These are phyloP conservation scores for Cyclotella cryptica DNA, from an alignment of 108 stramenopile species.

Conservation along the genomic window DNA sequence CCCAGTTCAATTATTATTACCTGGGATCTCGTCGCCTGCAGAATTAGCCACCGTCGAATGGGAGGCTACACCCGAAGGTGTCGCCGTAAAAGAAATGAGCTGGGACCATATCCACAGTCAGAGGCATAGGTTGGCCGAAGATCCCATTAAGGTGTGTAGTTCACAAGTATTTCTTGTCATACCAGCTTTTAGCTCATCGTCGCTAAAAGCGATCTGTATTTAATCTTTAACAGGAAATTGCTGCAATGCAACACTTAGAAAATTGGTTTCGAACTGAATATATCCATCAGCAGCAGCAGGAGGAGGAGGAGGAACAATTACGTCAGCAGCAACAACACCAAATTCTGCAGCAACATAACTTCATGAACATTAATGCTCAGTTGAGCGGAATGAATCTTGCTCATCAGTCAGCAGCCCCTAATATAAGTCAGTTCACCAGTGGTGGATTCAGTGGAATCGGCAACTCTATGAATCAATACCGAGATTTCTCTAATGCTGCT, in stretches of 20 bases:
- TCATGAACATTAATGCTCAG: conserved; percentile 21
- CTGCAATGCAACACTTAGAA: conserved; percentile 83
- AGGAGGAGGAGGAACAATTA: conserved; percentile 22
- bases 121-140: conserved; percentile 72
- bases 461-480: conserved; percentile 4
- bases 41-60: conserved; percentile 66
- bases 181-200: neutral
- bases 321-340: conserved; percentile 6
- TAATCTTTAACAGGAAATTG: conserved; percentile 54
- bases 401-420: conserved; percentile 5
- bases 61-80: conserved; percentile 77
- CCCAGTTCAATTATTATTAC: conserved; percentile 34
- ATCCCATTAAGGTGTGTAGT: conserved; percentile 67
- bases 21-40: conserved; percentile 3
- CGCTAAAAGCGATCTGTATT: neutral
- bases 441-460: neutral
- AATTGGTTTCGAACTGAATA: conserved; percentile 40
- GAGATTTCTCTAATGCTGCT: conserved; percentile 15
- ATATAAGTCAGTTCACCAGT: conserved; percentile 13
- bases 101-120: conserved; percentile 79
- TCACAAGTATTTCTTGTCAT: neutral
- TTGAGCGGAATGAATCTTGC: conserved; percentile 27
- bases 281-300: conserved; percentile 25
- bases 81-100: conserved; percentile 87
- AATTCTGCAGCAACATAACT: conserved; percentile 1